These are phyloP conservation scores for Volvariella volvacea DNA, from an alignment of 1,284 basidiomycete genomes.

Conservation along the genomic window DNA sequence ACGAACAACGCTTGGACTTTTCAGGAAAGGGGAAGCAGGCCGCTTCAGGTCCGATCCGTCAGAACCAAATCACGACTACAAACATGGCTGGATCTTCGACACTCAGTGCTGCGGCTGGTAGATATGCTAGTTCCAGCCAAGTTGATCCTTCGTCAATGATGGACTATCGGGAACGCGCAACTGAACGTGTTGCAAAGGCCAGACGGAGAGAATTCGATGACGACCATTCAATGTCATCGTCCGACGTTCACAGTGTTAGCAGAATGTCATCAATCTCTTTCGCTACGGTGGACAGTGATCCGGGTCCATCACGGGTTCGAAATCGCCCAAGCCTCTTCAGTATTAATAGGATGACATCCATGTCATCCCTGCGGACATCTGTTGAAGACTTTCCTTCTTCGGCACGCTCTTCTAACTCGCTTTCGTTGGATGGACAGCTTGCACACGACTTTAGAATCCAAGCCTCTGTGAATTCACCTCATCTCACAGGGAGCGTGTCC, in stretches of 20 bases:
- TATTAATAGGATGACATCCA: slow-evolving; percentile 68
- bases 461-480: slow-evolving; percentile 60
- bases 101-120: slow-evolving; percentile 48
- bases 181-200: slow-evolving; percentile 68
- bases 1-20: slow-evolving; percentile 31
- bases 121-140: slow-evolving; percentile 26
- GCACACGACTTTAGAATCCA: slow-evolving; percentile 72
- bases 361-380: slow-evolving; percentile 66
- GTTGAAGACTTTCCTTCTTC: slow-evolving; percentile 70
- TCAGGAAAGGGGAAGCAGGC: slow-evolving; percentile 40
- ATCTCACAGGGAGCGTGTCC: slow-evolving; percentile 58
- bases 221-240: slow-evolving; percentile 86
- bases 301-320: slow-evolving; percentile 65
- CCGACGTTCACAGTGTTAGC: slow-evolving; percentile 69
- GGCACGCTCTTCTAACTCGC: slow-evolving; percentile 74
- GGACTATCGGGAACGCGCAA: slow-evolving; percentile 41
- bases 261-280: slow-evolving; percentile 71
- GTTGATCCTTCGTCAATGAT: background rate
- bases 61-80: slow-evolving; percentile 35
- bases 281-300: slow-evolving; percentile 76
- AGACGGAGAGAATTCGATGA: slow-evolving; percentile 81
- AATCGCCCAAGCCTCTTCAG: slow-evolving; percentile 53
- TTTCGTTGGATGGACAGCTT: slow-evolving; percentile 76
- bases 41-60: slow-evolving; percentile 54
- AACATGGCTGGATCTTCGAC: slow-evolving; percentile 35